Percentiles rank a stretch among this genome's conserved stretches.
phyloP scores from a whole-genome alignment of 345 rosid species.

The Kandelia obovata region DNA sequence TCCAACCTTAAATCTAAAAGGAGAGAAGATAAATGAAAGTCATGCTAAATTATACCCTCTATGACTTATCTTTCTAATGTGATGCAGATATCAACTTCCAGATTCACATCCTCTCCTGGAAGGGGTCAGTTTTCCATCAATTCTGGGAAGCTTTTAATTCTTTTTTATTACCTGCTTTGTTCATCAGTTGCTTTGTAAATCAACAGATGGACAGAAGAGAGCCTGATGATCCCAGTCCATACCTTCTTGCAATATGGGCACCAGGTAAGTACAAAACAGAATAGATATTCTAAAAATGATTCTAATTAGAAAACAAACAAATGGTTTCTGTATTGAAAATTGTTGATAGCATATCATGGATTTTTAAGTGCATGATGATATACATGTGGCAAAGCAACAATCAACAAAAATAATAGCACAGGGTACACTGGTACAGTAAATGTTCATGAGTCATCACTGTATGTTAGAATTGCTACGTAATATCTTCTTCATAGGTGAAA shows the following conservation, averaged over 20 bases:
- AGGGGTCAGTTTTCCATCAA: slow-evolving; percentile 43
- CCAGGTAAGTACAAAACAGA: slow-evolving; percentile 54
- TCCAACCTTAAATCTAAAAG: not conserved
- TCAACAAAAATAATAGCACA: not conserved
- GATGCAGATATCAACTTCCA: slow-evolving; percentile 82
- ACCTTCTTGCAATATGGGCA: slow-evolving; percentile 95
- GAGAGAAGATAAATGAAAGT: not conserved
- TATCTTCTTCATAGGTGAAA: slow-evolving; percentile 56
- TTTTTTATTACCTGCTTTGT: not conserved
- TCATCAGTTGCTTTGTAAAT: slow-evolving; percentile 6
- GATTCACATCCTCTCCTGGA: slow-evolving; percentile 80
- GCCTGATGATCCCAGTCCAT: slow-evolving; percentile 78
- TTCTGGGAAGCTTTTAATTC: not conserved
- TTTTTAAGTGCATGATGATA: not conserved
- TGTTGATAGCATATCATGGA: not conserved
- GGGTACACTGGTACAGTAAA: too few relatives aligned
- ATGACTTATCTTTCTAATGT: slow-evolving; percentile 20
- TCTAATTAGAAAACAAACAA: not conserved
- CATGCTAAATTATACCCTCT: slow-evolving; percentile 5
- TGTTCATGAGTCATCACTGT: not conserved
- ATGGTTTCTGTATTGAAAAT: not conserved
- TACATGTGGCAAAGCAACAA: not conserved
- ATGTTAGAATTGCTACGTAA: not conserved
- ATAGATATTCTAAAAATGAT: not conserved
- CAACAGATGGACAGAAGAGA: slow-evolving; percentile 76